Percentiles rank a stretch among this genome's conserved stretches.
Evolutionary conservation across 2,329 filamentous ascomycete genomes (phyloP).

Genomic region (Ramichloridium luteum): DNA sequence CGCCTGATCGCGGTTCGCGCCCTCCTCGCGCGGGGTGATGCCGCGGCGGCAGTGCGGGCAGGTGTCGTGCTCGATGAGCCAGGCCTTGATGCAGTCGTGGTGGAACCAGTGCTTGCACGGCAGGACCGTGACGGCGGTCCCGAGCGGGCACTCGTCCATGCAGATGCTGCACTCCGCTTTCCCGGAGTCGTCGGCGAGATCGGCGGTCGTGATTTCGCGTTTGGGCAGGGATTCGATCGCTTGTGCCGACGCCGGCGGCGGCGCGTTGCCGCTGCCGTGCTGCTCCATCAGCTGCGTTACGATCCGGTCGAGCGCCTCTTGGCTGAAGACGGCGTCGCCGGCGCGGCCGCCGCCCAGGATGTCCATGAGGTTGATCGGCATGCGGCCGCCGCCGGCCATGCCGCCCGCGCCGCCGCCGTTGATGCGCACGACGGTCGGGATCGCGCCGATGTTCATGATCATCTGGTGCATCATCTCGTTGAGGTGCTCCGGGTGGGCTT

Average conservation of each 20-base stretch:
- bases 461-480: conserved; percentile 23
- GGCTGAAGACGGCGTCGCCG: conserved; percentile 75
- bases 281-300: conserved; percentile 82
- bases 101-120: conserved; percentile 95
- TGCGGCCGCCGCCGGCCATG: conserved; percentile 1
- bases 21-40: conserved; percentile 30
- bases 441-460: conserved; percentile 21
- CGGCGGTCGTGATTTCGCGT: conserved; percentile 54
- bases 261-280: conserved; percentile 61
- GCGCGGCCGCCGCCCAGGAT: conserved; percentile 26
- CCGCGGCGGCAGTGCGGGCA: conserved; percentile 67
- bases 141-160: conserved; percentile 68
- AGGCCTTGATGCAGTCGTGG: conserved; percentile 64
- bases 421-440: conserved; percentile 2
- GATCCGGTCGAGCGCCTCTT: conserved; percentile 81
- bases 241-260: conserved; percentile 64
- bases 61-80: conserved; percentile 84
- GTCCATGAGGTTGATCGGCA: conserved; percentile 1
- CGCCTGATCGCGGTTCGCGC: conserved; percentile 10
- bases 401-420: not conserved
- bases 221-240: conserved; percentile 59
- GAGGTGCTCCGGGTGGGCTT: conserved; percentile 23
- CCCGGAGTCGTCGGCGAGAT: conserved; percentile 56
- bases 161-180: conserved; percentile 82
- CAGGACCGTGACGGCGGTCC: conserved; percentile 61